A percentile compares a stretch with the other conserved stretches of the same genome.
Evolutionary conservation across 1,284 basidiomycete genomes (phyloP).

Genomic region (Taiwanofungus camphoratus): DNA sequence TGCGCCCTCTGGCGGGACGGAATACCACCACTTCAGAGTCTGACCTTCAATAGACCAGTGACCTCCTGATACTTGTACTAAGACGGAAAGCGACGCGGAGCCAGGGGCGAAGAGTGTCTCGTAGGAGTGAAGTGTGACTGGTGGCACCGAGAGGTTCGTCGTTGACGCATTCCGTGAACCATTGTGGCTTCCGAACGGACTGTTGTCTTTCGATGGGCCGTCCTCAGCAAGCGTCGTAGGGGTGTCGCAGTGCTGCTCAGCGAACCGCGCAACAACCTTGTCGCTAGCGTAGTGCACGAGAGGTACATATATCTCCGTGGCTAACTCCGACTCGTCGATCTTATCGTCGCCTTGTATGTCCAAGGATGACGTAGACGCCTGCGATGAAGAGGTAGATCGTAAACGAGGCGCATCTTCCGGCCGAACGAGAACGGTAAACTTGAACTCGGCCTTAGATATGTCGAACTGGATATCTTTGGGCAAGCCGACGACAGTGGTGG

Average conservation of each 20-base stretch:
- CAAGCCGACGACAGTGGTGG: conserved; percentile 66
- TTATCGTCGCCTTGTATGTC: conserved; percentile 10
- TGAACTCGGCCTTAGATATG: conserved; percentile 64
- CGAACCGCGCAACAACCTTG: conserved; percentile 26
- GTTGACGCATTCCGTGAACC: conserved; percentile 6
- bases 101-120: conserved; percentile 6
- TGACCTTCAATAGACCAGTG: conserved; percentile 66
- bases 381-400: conserved; percentile 11
- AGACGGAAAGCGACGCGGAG: conserved; percentile 31
- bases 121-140: conserved; percentile 1
- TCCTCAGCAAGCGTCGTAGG: conserved; percentile 10
- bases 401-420: conserved; percentile 40
- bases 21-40: conserved; percentile 83
- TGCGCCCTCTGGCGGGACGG: conserved; percentile 47
- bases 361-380: neutral
- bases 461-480: conserved; percentile 72
- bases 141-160: conserved; percentile 1
- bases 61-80: conserved; percentile 60
- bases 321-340: conserved; percentile 35
- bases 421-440: conserved; percentile 56
- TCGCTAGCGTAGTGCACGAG: conserved; percentile 80
- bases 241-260: conserved; percentile 11
- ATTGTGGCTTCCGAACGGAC: no score
- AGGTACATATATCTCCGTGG: conserved; percentile 86
- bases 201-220: conserved; percentile 14